Base-by-base conservation (phyloP, 2,329 filamentous ascomycete genomes). In the Paraphaeosphaeria sporulosa region DNA sequence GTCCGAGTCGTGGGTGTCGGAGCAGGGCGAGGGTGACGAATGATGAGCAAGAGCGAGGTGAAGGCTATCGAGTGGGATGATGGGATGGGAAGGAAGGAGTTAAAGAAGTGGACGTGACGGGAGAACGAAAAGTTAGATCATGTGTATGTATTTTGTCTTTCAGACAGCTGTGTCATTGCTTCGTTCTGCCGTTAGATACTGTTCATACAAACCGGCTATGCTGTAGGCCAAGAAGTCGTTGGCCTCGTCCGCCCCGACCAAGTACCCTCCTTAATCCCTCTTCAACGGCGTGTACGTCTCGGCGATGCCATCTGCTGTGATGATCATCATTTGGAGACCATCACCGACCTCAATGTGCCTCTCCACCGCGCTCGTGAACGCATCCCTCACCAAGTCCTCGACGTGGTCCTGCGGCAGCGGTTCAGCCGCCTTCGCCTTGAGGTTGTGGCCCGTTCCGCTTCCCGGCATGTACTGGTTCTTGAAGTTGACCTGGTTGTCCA, bases 401-500 rank as follows among this genome's bases (percentile, higher is more conserved):
- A 96, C 94, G 62, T 90, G 88, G 57, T 86, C 81, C 73, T 87
- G 85, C 30, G 89, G 84, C 74, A 98, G 82, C 54, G 92, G 91
- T 73, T 89, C 84, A 27, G 84, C 77, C 77, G 88, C 85, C 69
- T 90, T 86, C 80, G 90, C 87, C 82, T 91, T 82, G 71, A 97
- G 82, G 56, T 89, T 90, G 79, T 97, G 91, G 46, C 94, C 94
- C 62, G 87, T 86, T 59, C 93, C 93, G 71, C 91, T 94, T 49
- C 90, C 92, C 12, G 94, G 93, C 58, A 95, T 85, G 78, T 97
- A 96, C 84, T 97, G 94, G 79, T 99, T 99, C 87, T 97, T 99
- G 85, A 94, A 94, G 83, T 98, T 98, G 84, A 99, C 95, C 82
- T 99, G 96, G 80, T 99, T 99, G 80, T 99, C 95, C 75, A 99